Percentiles rank a stretch among this genome's conserved stretches.
These are phyloP conservation scores for Crassisporium funariophilum DNA, from an alignment of 768 basidiomycete species.

Conservation along the genomic window DNA sequence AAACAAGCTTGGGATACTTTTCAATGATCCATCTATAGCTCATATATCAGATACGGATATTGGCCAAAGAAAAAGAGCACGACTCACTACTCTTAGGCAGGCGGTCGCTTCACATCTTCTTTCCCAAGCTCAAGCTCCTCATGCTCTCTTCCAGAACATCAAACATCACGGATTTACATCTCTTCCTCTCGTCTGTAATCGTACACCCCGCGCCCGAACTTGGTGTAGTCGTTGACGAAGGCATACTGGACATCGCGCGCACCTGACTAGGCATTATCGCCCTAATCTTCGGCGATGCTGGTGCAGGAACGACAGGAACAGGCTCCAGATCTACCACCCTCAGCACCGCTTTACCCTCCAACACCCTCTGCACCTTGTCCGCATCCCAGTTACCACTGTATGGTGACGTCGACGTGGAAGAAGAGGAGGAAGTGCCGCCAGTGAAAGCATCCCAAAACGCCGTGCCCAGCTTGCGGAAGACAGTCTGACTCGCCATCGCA, in stretches of 20 bases:
- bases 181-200: slow-evolving; percentile 20
- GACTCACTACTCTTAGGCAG: too few relatives aligned
- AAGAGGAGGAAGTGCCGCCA: slow-evolving; percentile 37
- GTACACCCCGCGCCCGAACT: not conserved
- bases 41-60: too few relatives aligned
- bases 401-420: slow-evolving; percentile 24
- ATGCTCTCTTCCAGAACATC: slow-evolving; percentile 68
- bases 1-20: too few relatives aligned
- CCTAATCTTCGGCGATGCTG: slow-evolving; percentile 13
- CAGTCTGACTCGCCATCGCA: slow-evolving; percentile 76
- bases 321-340: slow-evolving; percentile 77
- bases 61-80: too few relatives aligned
- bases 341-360: slow-evolving; percentile 83
- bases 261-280: slow-evolving; percentile 9
- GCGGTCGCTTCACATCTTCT: slow-evolving; percentile 53
- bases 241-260: slow-evolving; percentile 6
- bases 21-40: too few relatives aligned
- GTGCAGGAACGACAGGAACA: slow-evolving; percentile 11
- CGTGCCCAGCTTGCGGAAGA: slow-evolving; percentile 65
- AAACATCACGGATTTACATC: slow-evolving; percentile 22
- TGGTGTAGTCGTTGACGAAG: too few relatives aligned
- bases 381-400: slow-evolving; percentile 48
- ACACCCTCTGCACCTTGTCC: slow-evolving; percentile 78
- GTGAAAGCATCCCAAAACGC: slow-evolving; percentile 93
- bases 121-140: slow-evolving; percentile 61